Conservation (phyloP, 768 basidiomycete genomes). For the Pulveroboletus frians region DNA sequence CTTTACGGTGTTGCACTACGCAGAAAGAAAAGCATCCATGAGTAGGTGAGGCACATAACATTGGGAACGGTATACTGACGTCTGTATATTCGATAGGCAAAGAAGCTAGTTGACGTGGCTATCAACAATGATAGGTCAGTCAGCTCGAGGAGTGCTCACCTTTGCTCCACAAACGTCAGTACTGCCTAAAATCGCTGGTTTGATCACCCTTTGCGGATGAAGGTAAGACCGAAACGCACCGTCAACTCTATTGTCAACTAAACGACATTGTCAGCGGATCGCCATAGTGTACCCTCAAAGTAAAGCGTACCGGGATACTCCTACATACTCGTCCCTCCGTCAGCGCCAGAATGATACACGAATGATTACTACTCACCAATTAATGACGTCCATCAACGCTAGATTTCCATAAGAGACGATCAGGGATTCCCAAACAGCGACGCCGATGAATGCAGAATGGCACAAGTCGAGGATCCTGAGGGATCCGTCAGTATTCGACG, state of each 20-base stretch:
- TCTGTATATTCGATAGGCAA: constrained; percentile 24
- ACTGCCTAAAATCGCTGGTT: constrained; percentile 13
- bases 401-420: constrained; percentile 19
- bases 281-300: not conserved
- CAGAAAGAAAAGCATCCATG: not conserved
- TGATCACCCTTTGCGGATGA: not conserved
- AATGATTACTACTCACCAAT: constrained; percentile 15
- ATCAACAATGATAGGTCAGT: not conserved
- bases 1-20: constrained; percentile 13
- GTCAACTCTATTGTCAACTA: constrained; percentile 21
- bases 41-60: not conserved
- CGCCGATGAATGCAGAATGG: constrained; percentile 20
- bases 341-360: not conserved
- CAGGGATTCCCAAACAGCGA: constrained; percentile 24
- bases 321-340: constrained; percentile 2
- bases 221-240: constrained; percentile 4
- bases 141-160: not conserved
- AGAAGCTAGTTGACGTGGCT: constrained; percentile 13
- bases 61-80: constrained; percentile 4
- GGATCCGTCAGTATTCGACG: not conserved
- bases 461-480: constrained; percentile 22
- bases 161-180: constrained; percentile 24
- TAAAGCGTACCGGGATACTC: constrained; percentile 21
- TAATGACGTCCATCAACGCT: constrained; percentile 7
- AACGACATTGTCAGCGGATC: not conserved